Base-by-base conservation (phyloP, 148 eudicot genomes). In the Euryodendron excelsum region DNA sequence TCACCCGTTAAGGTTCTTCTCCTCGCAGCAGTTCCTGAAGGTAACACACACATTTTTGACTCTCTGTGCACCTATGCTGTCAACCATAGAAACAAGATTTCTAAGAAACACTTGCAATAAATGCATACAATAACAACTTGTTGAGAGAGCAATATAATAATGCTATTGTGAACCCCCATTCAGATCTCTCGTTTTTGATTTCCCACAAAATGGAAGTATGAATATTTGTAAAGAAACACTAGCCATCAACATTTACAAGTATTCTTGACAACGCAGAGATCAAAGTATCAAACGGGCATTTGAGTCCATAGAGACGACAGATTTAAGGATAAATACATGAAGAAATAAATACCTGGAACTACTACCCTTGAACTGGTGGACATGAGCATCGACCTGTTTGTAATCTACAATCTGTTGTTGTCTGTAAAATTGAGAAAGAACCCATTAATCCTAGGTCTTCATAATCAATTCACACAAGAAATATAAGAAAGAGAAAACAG, bases 311-410 rank as follows among this genome's bases (percentile, higher is more conserved):
- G 45, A 41, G 45, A 12, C 0, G 56, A 33, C 33, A 3, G n/a
- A 65, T 4, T 30, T 70, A 28, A 65, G 28, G 8, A 53, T 13
- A 61, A 20, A 41, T 25, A 8, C 9, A 41, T 1, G 34, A 11
- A 37, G 50, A 33, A 12, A 12, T 52, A 18, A n/a, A 27, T 84
- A 91, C 94, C 92, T 91, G 34, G 90, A 84, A 56, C 94, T 88
- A 77, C 94, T 85, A 33, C 94, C 94, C 85, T 88, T 88, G 77
- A 90, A 80, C 83, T 90, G 90, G 80, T 88, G 91, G 69, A 89
- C 93, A 88, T 88, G 87, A 56, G 87, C 84, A 66, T 86, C 86
- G 34, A 90, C 83, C 73, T 88, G 85, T 65, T 83, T 86, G 80
- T 84, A 90, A 75, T 90, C 91, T 15, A 88, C 88, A 86, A 60